Conservation (phyloP, 148 eudicot genomes). For the Heliosperma pusillum region DNA sequence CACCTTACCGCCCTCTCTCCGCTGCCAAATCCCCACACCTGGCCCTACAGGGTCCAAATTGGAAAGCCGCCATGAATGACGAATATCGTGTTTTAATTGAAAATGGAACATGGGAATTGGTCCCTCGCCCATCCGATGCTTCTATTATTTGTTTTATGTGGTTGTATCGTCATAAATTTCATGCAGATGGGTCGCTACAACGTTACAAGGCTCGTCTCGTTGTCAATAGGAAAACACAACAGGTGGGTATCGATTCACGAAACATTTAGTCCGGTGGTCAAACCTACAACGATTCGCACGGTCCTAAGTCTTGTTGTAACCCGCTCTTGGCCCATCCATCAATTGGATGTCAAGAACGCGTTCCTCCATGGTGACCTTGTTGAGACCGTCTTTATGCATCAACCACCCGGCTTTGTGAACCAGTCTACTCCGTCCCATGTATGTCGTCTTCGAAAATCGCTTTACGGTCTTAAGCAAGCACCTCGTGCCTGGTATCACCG, state of each 20-base stretch:
- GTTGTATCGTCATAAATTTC: too few species aligned
- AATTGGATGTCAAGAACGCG: too few species aligned
- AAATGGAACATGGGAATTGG: background rate
- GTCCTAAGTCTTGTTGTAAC: too few species aligned
- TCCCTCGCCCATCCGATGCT: background rate
- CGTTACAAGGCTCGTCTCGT: too few species aligned
- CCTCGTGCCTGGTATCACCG: conserved; percentile 9
- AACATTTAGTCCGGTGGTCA: too few species aligned
- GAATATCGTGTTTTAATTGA: background rate
- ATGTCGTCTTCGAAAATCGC: background rate
- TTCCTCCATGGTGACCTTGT: background rate
- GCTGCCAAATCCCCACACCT: background rate
- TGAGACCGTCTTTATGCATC: background rate
- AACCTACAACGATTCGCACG: too few species aligned
- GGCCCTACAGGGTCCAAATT: background rate
- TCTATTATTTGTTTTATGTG: background rate
- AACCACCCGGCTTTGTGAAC: background rate
- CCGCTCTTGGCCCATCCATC: too few species aligned
- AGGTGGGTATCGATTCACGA: too few species aligned
- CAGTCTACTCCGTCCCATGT: background rate
- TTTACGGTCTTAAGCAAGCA: conserved; percentile 15
- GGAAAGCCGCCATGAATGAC: background rate
- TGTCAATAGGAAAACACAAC: too few species aligned
- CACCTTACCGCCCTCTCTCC: background rate
- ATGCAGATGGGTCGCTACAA: too few species aligned